Evolutionary conservation across 192 early-diverging fungal genomes (phyloP).

Genomic region (Phycomyces nitens): DNA sequence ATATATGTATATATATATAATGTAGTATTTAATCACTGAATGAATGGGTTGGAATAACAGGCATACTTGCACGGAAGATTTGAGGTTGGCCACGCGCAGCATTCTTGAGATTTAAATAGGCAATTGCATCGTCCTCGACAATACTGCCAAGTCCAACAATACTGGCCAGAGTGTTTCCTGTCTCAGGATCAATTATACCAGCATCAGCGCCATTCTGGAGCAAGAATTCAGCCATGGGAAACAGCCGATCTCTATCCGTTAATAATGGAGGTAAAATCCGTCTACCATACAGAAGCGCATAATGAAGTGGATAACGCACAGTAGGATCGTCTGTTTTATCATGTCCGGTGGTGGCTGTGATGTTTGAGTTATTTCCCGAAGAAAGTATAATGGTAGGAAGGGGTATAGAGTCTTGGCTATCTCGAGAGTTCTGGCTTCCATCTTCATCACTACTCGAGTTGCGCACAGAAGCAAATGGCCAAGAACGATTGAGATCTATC

Average conservation of each 20-base stretch:
- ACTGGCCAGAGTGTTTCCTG: conserved; percentile 22
- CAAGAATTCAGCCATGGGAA: conserved; percentile 62
- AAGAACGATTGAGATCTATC: conserved; percentile 43
- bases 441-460: background rate
- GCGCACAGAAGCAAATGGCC: conserved; percentile 15
- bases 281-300: conserved; percentile 10
- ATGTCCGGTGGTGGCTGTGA: background rate
- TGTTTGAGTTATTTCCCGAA: background rate
- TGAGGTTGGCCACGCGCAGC: conserved; percentile 21
- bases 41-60: too few species aligned
- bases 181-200: conserved; percentile 17
- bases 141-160: conserved; percentile 12
- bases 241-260: conserved; percentile 8
- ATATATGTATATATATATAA: too few species aligned
- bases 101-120: conserved; percentile 25
- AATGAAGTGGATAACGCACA: conserved; percentile 8
- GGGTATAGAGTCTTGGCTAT: background rate
- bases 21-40: too few species aligned
- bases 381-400: background rate
- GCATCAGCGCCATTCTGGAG: conserved; percentile 58
- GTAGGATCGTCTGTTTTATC: background rate
- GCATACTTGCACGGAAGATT: too few species aligned
- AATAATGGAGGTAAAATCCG: background rate
- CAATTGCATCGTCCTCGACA: conserved; percentile 24
- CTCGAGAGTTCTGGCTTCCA: too few species aligned